phyloP scores from a whole-genome alignment of 768 basidiomycete genomes.

The Xerocomellus dryophilus region DNA sequence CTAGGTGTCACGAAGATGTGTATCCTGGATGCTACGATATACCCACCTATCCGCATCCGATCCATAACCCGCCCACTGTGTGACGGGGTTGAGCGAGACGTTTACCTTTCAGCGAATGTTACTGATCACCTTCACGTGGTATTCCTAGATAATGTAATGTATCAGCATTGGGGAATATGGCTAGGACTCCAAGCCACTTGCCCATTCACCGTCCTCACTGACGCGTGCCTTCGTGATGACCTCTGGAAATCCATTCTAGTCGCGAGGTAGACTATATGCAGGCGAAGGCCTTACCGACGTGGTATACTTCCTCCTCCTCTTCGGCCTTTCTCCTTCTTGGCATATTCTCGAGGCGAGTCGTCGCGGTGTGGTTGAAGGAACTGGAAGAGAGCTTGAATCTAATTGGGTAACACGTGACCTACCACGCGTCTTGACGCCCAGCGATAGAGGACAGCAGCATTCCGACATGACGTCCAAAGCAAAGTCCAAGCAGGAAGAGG shows the following conservation, averaged over 20 bases:
- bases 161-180: background rate
- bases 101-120: background rate
- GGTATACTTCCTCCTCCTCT: conserved; percentile 39
- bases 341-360: conserved; percentile 13
- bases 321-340: conserved; percentile 27
- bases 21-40: background rate
- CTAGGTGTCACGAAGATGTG: background rate
- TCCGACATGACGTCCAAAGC: conserved; percentile 42
- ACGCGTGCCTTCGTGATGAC: conserved; percentile 61
- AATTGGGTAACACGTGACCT: conserved; percentile 16
- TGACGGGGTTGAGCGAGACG: conserved; percentile 2
- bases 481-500: conserved; percentile 84
- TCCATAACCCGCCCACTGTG: conserved; percentile 67
- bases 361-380: background rate
- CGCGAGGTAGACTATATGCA: background rate
- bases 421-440: background rate
- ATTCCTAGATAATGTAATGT: conserved; percentile 44
- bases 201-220: conserved; percentile 49
- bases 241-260: conserved; percentile 38
- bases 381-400: background rate
- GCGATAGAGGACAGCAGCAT: background rate
- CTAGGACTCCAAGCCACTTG: conserved; percentile 26
- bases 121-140: conserved; percentile 59
- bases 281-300: conserved; percentile 41
- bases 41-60: conserved; percentile 55